Base-by-base conservation (phyloP, 306 rosid species). In the Prunus fruticosa region DNA sequence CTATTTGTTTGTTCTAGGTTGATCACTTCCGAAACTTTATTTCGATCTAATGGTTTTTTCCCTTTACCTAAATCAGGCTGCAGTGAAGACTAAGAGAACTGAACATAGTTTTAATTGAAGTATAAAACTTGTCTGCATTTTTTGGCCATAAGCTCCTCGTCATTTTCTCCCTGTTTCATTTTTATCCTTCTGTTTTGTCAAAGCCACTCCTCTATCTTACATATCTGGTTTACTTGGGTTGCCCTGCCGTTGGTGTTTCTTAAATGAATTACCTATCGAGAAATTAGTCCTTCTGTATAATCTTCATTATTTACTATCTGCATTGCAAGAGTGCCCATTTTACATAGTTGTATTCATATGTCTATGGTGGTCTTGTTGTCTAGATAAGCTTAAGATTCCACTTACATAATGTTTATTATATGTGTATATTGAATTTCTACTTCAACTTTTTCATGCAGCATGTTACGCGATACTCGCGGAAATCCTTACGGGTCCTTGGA, bases 401-500 rank as follows among this genome's bases (percentile, higher is more conserved):
- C 28, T 20, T 70, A 43, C 32, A 45, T 23, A 72, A 54, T 34
- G 41, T 58, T 23, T 73, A 41, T 4, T 58, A 47, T 73, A 11
- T 43, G 5, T 73, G 56, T 43, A 72, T 65, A 51, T 19, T 72
- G 67, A 75, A 38, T 28, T 45, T 45, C 50, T 34, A 32, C 56
- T 41, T 34, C 72, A 6, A 76, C n/a, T 65, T 46, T 45, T 57
- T 80, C 7, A 0, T 86, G 90, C 99, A 96, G 99, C 80, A 83
- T 89, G 99, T 92, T 75, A 92, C 85, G 32, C 88, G 90, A 74
- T 88, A 88, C 97, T 86, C 93, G 1, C 86, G 98, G 81, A 89
- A 92, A 88, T 91, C 99, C 25, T 88, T 96, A 63, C 85, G 99
- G 61, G 89, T 96, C 28, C 87, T 96, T 63, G 99, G 98, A 81